phyloP scores from a whole-genome alignment of 148 eudicot genomes.

The Rhododendron ferrugineum region DNA sequence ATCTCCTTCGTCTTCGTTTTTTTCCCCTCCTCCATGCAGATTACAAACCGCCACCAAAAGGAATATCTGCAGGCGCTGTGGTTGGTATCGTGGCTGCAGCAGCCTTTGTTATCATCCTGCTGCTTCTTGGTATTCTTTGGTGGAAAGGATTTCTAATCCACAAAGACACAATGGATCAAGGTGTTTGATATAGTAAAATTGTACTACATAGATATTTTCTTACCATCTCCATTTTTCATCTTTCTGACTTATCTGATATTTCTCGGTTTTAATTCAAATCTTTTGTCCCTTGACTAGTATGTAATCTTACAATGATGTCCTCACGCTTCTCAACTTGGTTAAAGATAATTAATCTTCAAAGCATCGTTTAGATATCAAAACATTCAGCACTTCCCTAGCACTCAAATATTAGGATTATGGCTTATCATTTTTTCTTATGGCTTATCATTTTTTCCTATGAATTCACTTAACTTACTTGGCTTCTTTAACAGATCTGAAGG shows the following conservation, averaged over 20 bases:
- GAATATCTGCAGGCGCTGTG: constrained; percentile 14
- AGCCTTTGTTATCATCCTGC: constrained; percentile 11
- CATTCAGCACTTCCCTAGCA: neutral
- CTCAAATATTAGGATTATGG: neutral
- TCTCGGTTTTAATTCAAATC: neutral
- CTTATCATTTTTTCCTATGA: neutral
- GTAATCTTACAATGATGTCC: neutral
- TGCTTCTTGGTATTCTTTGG: constrained; percentile 27
- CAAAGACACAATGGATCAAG: constrained; percentile 13
- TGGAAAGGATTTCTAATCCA: constrained; percentile 17
- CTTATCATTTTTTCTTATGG: neutral
- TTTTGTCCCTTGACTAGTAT: neutral
- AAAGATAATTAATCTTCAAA: neutral
- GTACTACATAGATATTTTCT: neutral
- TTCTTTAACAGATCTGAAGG: constrained; percentile 25
- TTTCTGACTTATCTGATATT: neutral
- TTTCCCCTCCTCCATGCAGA: constrained; percentile 3
- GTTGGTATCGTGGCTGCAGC: constrained; percentile 25
- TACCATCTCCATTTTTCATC: neutral
- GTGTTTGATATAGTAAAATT: constrained; percentile 5
- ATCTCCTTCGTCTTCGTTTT: neutral
- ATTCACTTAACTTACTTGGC: neutral
- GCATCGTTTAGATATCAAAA: neutral
- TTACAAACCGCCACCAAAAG: constrained; percentile 13
- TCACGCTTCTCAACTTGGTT: neutral